Evolutionary conservation across 768 basidiomycete species (phyloP), one percentile per base, ranked within the genome.

Genomic region (Termitomyces sp.): DNA sequence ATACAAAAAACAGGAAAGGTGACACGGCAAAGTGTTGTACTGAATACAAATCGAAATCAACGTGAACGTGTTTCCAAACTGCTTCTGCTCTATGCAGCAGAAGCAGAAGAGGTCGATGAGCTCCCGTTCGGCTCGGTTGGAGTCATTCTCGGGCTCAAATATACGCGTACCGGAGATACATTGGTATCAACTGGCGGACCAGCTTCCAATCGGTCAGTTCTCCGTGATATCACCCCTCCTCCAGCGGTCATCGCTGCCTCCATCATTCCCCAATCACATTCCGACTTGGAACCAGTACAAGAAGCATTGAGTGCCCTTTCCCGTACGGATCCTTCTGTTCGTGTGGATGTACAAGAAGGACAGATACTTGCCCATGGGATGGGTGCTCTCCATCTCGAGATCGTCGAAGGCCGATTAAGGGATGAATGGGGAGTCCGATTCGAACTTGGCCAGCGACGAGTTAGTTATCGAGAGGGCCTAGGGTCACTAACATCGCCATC

Each of bases 321-420:
- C 17, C 87, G 93, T n/a, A 94, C 94, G 1, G 93, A 95, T 68
- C 93, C 93, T n/a, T 94, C 92, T 0, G 84, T 94, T 34, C 87
- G 94, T 20, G 78, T 87, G 36, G 93, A 94, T 57, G 76, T 78
- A 3, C 87, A 91, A 59, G 93, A 95, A 65, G 93, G 92, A 1
- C 93, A 95, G 67, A 77, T 92, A 38, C 80, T 95, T 36, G 81
- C 92, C 1, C 91, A 94, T 65, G 92, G 92, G 2, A 83, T 95
- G 46, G 93, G 93, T 14, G 85, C 89, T 36, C 80, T 95, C 12
- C 93, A 95, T 69, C 82, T 95, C n/a, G 93, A 95, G 72, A 94
- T 95, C 59, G 81, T 94, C 10, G 91, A 92, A 73, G 84, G 86
- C n/a, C 82, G 94, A 47, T 76, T 95, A 32, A 81, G 78, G 57